Percentiles rank a stretch among this genome's conserved stretches.
Conservation (phyloP, 495 filamentous ascomycete species). For the Sporormia fimetaria region DNA sequence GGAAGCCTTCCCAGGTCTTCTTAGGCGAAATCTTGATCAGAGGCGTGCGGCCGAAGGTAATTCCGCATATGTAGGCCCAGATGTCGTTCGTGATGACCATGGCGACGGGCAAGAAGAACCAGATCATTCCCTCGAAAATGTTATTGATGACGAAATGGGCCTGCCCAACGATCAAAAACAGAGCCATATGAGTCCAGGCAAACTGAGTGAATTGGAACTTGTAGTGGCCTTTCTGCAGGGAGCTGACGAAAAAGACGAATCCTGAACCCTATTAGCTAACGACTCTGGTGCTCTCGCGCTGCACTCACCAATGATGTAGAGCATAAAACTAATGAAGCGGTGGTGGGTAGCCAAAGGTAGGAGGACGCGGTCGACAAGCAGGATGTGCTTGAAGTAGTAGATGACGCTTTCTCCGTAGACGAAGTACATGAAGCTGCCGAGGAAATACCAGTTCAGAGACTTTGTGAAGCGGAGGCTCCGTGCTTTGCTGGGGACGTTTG, state of each 20-base stretch:
- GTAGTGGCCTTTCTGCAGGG: conserved; percentile 92
- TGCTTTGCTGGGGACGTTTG: conserved; percentile 82
- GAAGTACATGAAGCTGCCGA: conserved; percentile 98
- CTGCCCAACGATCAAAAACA: conserved; percentile 95
- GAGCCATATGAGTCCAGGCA: conserved; percentile 98
- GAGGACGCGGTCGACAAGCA: conserved; percentile 86
- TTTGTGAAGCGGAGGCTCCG: conserved; percentile 90
- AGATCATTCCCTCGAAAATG: conserved; percentile 98
- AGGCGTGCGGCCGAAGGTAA: conserved; percentile 91
- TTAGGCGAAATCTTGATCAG: conserved; percentile 97
- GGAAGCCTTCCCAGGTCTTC: conserved; percentile 98
- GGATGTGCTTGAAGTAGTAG: conserved; percentile 98
- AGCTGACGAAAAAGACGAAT: conserved; percentile 96
- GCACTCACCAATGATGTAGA: conserved; percentile 83
- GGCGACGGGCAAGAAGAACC: conserved; percentile 95
- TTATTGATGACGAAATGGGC: conserved; percentile 99
- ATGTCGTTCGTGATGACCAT: conserved; percentile 98
- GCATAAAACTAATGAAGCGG: conserved; percentile 94
- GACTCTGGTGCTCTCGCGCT: not conserved
- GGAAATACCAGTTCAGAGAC: conserved; percentile 95
- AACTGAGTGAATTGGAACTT: conserved; percentile 98
- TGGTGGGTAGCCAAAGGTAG: conserved; percentile 93
- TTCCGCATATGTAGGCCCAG: conserved; percentile 95
- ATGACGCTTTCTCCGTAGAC: conserved; percentile 97
- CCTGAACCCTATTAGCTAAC: conserved; percentile 40